Percentiles rank a stretch among this genome's conserved stretches.
Conservation (phyloP, 305 asterid species). For the Euphrasia arctica region DNA sequence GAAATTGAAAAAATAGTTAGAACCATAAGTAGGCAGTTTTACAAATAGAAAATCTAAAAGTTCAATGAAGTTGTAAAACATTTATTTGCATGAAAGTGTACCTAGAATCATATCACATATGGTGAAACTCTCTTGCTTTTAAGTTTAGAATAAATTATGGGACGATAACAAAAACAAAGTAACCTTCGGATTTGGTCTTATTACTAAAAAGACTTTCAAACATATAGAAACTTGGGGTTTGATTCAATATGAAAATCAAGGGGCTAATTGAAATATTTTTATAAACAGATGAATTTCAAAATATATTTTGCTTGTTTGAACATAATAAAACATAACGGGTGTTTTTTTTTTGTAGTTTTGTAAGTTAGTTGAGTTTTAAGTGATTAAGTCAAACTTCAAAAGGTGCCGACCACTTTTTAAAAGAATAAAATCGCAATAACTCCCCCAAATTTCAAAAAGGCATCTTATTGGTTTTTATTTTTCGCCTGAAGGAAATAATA, state of each 20-base stretch:
- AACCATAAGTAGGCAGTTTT: neutral
- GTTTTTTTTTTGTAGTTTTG: too few relatives aligned
- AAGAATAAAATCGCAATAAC: neutral
- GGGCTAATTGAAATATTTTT: too few relatives aligned
- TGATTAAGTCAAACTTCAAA: neutral
- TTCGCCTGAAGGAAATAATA: conserved; percentile 22
- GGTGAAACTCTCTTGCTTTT: neutral
- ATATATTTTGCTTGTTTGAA: too few relatives aligned
- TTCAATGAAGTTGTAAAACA: neutral
- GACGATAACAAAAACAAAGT: too few relatives aligned
- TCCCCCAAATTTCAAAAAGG: neutral
- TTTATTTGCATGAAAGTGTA: neutral
- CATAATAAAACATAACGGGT: too few relatives aligned
- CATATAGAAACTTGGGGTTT: too few relatives aligned
- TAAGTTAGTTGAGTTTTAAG: too few relatives aligned
- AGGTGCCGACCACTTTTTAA: neutral
- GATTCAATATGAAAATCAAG: too few relatives aligned
- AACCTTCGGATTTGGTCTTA: too few relatives aligned
- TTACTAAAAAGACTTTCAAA: too few relatives aligned
- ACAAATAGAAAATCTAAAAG: neutral
- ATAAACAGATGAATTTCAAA: too few relatives aligned
- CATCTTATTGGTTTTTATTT: neutral
- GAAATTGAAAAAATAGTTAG: neutral
- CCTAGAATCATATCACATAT: neutral
- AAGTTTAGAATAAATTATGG: too few relatives aligned